Conservation (phyloP, 176 grass and related monocot genomes). For the Saccharum spontaneum region DNA sequence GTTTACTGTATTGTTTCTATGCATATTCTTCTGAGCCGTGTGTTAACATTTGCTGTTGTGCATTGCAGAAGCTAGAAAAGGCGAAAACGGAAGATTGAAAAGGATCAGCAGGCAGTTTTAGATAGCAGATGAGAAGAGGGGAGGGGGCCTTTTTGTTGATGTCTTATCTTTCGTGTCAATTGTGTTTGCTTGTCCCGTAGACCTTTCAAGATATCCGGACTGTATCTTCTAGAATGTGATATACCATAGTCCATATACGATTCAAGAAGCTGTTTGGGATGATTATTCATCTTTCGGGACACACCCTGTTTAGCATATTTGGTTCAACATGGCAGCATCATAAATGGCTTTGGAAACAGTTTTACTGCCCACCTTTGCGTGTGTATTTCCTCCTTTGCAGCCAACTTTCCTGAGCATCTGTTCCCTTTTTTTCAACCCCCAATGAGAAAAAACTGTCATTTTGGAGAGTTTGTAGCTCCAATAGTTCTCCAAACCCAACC, state of each 20-base stretch:
- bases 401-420: neutral
- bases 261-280: conserved; percentile 10
- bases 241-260: neutral
- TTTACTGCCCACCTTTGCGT: neutral
- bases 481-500: too few species aligned
- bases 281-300: neutral
- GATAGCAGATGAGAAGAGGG: neutral
- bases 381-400: neutral
- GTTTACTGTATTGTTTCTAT: neutral
- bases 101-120: neutral
- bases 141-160: neutral
- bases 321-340: neutral
- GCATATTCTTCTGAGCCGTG: neutral
- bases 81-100: conserved; percentile 42
- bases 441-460: too few species aligned
- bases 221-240: neutral
- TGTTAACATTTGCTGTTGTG: conserved; percentile 5
- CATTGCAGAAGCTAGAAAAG: conserved; percentile 57
- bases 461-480: too few species aligned
- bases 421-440: too few species aligned
- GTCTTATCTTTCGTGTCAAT: neutral
- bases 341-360: neutral
- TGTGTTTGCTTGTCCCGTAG: conserved; percentile 5
- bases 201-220: neutral
- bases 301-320: neutral